Conservation (phyloP, 495 filamentous ascomycete species). For the Pseudomonodictys pantanalensis region DNA sequence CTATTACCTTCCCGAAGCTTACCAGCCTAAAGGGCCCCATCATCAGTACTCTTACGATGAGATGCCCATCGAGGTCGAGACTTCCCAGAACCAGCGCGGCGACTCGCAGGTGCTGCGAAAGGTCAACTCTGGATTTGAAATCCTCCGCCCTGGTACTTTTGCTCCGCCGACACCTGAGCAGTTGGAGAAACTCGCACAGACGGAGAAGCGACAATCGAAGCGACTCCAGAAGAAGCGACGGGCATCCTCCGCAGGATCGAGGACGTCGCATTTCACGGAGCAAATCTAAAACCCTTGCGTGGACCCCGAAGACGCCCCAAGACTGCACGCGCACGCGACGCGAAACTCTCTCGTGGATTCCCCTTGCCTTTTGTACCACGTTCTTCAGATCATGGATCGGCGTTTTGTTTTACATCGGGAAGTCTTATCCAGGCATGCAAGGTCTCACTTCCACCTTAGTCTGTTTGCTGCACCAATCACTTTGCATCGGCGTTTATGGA, state of each 20-base stretch:
- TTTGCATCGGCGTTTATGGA: no score
- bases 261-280: constrained; percentile 24
- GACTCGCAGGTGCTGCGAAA: constrained; percentile 52
- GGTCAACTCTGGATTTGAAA: constrained; percentile 62
- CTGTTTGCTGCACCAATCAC: no score
- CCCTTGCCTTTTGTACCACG: no score
- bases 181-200: constrained; percentile 5
- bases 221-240: constrained; percentile 33
- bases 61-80: constrained; percentile 9
- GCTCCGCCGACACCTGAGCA: constrained; percentile 14
- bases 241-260: constrained; percentile 8
- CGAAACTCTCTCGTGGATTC: no score
- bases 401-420: no score
- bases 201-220: constrained; percentile 40
- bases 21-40: constrained; percentile 26
- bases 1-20: constrained; percentile 8
- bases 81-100: constrained; percentile 37
- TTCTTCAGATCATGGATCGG: no score
- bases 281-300: constrained; percentile 18
- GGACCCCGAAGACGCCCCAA: no score
- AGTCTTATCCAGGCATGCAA: no score
- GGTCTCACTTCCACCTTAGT: no score
- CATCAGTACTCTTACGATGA: constrained; percentile 12
- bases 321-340: no score
- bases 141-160: constrained; percentile 56